Base-by-base conservation (phyloP, 192 early-diverging fungal genomes). In the Glomus cerebriforme region DNA sequence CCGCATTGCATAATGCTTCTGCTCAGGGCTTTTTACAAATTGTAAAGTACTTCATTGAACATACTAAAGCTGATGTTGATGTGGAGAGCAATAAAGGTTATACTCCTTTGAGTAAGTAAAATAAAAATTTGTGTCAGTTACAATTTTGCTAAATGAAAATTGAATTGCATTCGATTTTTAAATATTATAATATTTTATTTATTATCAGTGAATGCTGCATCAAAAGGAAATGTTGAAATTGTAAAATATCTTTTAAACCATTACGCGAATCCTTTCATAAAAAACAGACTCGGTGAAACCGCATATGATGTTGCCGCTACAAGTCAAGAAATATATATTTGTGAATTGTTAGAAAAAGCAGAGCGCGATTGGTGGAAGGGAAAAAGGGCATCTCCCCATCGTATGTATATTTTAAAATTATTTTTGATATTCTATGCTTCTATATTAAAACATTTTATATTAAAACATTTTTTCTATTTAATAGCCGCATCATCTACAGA, bases 261-360 rank as follows among this genome's bases (percentile, higher is more conserved):
- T 32, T 68, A 79, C 34, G 91, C 92, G 6, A 87, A 94, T 59
- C 91, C 93, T 1, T 74, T 91, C 3, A 73, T 91, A 9, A 88
- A 87, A 59, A 94, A 92, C 43, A 88, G 79, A 0, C 87, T 91
- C 79, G 92, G 87, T 2, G 94, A 95, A 68, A 83, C 87, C 2
- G 94, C 94, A 1, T 94, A 94, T 82, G 92, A 95, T 82, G 87
- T 90, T 24, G 92, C 93, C 17, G 92, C 94, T 2, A 90, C 88
- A 54, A 83, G 86, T 59, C 87, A 89, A 45, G 87, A 93, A 71
- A 75, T 87, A 8, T 86, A 90, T 79, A 87, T 93, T 37, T 94
- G 93, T 76, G 88, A 90, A 47, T 80, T 94, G 58, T 72, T 95
- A 7, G 83, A 91, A 68, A 86, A 80, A 22, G 83, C 90, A 27